Percentiles rank a stretch among this genome's conserved stretches.
Evolutionary conservation across 179 eudicot species (phyloP).

Genomic region (Beta corolliflora): DNA sequence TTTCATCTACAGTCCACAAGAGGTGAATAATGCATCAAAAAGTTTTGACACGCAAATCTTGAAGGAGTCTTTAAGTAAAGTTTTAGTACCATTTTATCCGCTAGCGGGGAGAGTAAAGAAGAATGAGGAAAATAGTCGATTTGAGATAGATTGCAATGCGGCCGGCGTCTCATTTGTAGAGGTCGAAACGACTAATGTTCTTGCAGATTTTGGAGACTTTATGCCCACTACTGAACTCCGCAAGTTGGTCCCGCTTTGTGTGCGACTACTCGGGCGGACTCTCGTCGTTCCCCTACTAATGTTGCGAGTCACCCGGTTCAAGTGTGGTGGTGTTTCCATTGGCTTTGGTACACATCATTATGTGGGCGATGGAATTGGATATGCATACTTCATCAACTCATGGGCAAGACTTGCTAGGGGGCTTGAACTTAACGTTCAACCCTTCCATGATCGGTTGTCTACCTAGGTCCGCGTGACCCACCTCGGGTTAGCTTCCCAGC

Average conservation of each 20-base stretch:
- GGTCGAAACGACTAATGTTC: not conserved
- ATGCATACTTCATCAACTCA: conserved; percentile 55
- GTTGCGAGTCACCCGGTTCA: conserved; percentile 62
- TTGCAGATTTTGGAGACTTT: not conserved
- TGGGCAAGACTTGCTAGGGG: conserved; percentile 79
- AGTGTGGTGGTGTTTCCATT: conserved; percentile 67
- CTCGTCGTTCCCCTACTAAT: not conserved
- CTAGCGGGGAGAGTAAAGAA: not conserved
- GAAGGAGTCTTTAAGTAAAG: no score
- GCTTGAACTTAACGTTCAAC: conserved; percentile 52
- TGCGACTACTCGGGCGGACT: not conserved
- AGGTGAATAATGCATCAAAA: no score
- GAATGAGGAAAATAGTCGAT: not conserved
- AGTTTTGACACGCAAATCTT: no score
- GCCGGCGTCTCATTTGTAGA: not conserved
- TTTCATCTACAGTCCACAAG: no score
- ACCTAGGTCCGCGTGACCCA: conserved; percentile 61
- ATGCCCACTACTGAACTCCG: not conserved
- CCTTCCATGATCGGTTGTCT: conserved; percentile 53
- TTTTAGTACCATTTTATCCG: no score
- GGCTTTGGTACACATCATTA: conserved; percentile 74
- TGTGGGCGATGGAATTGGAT: conserved; percentile 59
- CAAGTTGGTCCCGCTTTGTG: not conserved
- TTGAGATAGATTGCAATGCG: not conserved
- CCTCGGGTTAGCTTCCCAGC: conserved; percentile 57